Evolutionary conservation across 169 alveolate species (phyloP).

Genomic region (Eimeria sp.): DNA sequence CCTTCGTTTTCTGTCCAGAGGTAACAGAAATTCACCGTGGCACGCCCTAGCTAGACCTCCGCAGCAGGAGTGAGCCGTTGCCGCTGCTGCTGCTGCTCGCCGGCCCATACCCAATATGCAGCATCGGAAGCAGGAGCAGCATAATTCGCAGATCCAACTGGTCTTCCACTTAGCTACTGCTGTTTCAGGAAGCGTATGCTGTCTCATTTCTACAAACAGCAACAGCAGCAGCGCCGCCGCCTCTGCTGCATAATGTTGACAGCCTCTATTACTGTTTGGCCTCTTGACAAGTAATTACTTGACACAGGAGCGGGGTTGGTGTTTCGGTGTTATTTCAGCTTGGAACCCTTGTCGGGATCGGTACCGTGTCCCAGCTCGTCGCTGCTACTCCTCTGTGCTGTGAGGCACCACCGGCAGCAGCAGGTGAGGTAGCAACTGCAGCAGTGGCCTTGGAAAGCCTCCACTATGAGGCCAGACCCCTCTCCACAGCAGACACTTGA

Average conservation of each 20-base stretch:
- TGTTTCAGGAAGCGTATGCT: background rate
- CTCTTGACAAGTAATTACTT: background rate
- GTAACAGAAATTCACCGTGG: background rate
- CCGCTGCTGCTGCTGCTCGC: constrained; percentile 16
- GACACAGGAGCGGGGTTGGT: background rate
- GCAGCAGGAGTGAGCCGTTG: constrained; percentile 42
- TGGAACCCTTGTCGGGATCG: background rate
- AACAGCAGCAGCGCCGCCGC: background rate
- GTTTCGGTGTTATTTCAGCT: too few relatives aligned
- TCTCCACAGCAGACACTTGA: background rate
- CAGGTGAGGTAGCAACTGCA: constrained; percentile 19
- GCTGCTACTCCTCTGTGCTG: too few relatives aligned
- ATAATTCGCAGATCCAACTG: background rate
- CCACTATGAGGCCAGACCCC: constrained; percentile 4
- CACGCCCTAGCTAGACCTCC: background rate
- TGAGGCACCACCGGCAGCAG: background rate
- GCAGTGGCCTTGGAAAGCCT: background rate
- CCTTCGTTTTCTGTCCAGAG: constrained; percentile 31
- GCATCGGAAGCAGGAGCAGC: constrained; percentile 18
- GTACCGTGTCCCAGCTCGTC: background rate
- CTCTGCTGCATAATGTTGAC: background rate
- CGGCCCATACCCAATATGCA: background rate
- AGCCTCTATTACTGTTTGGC: background rate
- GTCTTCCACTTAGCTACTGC: background rate
- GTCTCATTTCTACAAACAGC: background rate